Evolutionary conservation across 176 grass and related monocot species (phyloP), one percentile per base, ranked within the genome.

Genomic region (Puya raimondii): DNA sequence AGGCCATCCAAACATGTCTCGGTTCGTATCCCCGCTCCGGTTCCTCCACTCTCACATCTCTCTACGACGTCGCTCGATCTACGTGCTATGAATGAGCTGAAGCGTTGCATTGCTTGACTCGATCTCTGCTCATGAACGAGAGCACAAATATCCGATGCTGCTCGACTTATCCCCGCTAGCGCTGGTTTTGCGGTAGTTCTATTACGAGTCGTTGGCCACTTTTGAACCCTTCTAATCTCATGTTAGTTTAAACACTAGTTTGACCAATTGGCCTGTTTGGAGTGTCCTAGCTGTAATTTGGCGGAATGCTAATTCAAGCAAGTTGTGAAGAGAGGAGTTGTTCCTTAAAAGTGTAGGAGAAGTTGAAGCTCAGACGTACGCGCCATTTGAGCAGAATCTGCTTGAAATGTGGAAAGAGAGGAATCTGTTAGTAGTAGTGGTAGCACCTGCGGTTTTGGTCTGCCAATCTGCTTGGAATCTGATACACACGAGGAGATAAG

Each of bases 1-100:
- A 89, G 78, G 84, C 94, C 61, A 92, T 91, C 74, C 86, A 93
- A 82, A 71, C 87, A 18, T 93, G 81, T 79, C 85, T 99, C 50
- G 94, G 94, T 99, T 64, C 70, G 86, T 72, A 70, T 65, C 12
- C 11, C 67, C 33, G 6, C 18, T 50, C 9, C 51, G 17, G 18
- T 23, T 74, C 15, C n/a, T 13, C 50, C 0, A 10, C 33, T 26
- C 16, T 47, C 11, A 51, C 49, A 22, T 48, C 49, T 26, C 67
- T 66, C 15, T 52, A 49, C 49, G 47, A 64, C 70, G 73, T 79
- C 33, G 33, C 33, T 42, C 33, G 33, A 87, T 79, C 82, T 72
- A 47, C 50, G 78, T 78, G 47, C 76, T 23, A 12, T 20, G 14
- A 54, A 63, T 68, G 75, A 66, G 72, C 59, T 42, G 33, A 42